Base-by-base conservation (phyloP, 306 rosid species). In the Psophocarpus tetragonolobus region DNA sequence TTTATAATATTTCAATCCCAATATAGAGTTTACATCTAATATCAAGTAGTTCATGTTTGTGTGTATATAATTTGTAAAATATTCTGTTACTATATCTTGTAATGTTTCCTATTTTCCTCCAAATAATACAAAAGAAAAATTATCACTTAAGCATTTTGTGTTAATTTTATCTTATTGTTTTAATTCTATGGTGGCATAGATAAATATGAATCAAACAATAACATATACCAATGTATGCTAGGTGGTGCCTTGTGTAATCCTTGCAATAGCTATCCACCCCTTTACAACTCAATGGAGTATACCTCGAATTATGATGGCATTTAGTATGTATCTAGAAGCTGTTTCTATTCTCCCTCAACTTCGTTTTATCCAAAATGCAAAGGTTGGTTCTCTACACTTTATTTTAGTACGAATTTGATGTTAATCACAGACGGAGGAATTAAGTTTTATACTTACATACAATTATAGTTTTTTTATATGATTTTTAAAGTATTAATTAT, bases 261-360 rank as follows among this genome's bases (percentile, higher is more conserved):
- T 89, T 73, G 90, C 95, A 0, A 0, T 86, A 51, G 1, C 87
- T 8, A 0, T 87, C 57, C 84, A 87, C 74, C 97, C 98, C 8
- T 2, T 0, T 5, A 47, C 82, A 0, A 10, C 0, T 0, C n/a
- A 64, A 18, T 14, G 8, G 20, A 50, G 3, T 61, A 0, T 78
- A 0, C 1, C n/a, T 69, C 74, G 85, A 6, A 13, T 87, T 29
- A 14, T 80, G 8, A 88, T 90, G 91, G 92, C 97, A 11, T 85
- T 95, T 41, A 61, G 90, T 36, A 44, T 30, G 15, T 89, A 88
- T 73, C 26, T 92, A 80, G 97, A 91, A 85, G 62, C 93, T 3
- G 69, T 95, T 83, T 86, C 98, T 0, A 87, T 92, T n/a, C 77
- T 91, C 15, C 98, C 97, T 69, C 98, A 92, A 75, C 89, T 95